Evolutionary conservation across 106 monocot species (phyloP), one percentile per base, ranked within the genome.

Genomic region (Hemerocallis citrina): DNA sequence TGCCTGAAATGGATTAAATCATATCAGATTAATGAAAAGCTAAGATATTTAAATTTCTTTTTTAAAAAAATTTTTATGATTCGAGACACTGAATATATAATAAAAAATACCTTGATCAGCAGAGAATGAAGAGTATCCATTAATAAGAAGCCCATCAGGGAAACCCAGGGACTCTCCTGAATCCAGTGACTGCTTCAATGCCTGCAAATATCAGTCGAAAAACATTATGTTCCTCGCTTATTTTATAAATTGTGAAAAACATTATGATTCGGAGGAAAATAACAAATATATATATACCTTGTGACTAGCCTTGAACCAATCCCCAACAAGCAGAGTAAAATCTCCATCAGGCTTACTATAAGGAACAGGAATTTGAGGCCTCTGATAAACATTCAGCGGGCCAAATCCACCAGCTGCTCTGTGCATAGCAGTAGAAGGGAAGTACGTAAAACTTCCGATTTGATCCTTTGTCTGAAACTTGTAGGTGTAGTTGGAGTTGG

Each of bases 401-500:
- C 95, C 95, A 54, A 74, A 95, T 0, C 95, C 95, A 2, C 95
- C 95, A 4, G 81, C 62, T 5, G 89, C 86, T 12, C 95, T 61
- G 74, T 90, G 90, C 79, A 95, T 76, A 1, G 73, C 86, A 0
- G 86, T 78, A 4, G 90, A 86, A 1, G 90, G 95, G 67, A 84
- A 95, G 76, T 95, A 95, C 9, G 74, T 72, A 72, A 68, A 95
- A 31, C 74, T 76, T 5, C 95, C 95, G 7, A 95, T 90, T 76
- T 95, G 95, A 34, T 95, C 94, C 75, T 95, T 95, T 25, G 80
- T 28, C 43, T 95, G 94, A 59, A 89, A 77, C 57, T 74, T 68
- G 78, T 90, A 95, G 0, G 95, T 95, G 78, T 78, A 95, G 74
- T 95, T 95, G 4, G 67, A 52, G 8, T 65, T 64, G 0, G 89